phyloP scores from a whole-genome alignment of 768 basidiomycete species.

The Leucosporidium scottii region DNA sequence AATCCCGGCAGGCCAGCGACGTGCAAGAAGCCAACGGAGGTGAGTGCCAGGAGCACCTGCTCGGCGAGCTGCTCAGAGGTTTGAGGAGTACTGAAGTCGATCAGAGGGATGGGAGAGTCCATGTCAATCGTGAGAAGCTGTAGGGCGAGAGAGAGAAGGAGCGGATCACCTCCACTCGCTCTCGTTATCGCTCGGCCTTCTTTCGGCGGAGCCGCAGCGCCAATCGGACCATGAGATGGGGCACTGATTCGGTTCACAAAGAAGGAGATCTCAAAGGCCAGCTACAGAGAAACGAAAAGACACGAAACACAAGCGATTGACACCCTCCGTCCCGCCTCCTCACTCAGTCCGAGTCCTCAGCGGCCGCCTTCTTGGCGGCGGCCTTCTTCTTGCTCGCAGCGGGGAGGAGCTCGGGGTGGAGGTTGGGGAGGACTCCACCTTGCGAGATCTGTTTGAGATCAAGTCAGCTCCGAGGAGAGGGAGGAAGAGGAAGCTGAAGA shows the following conservation, averaged over 20 bases:
- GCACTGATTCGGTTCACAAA: too few species aligned
- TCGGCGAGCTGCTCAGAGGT: background rate
- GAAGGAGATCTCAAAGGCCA: too few species aligned
- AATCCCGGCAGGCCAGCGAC: background rate
- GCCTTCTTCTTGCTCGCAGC: constrained; percentile 28
- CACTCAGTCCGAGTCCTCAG: too few species aligned
- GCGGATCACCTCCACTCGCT: too few species aligned
- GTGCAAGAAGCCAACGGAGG: constrained; percentile 5
- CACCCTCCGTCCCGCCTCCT: too few species aligned
- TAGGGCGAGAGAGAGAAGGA: too few species aligned
- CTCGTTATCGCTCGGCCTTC: too few species aligned
- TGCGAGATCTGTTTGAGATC: constrained; percentile 60
- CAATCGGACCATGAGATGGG: too few species aligned
- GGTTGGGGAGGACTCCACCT: constrained; percentile 64
- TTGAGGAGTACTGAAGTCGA: background rate
- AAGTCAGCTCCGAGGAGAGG: constrained; percentile 45
- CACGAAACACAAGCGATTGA: too few species aligned
- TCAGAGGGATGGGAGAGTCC: background rate
- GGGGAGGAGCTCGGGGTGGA: constrained; percentile 49
- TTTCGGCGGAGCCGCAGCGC: too few species aligned
- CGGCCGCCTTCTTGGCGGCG: constrained; percentile 10
- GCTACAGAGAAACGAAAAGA: too few species aligned
- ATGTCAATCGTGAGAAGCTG: too few species aligned
- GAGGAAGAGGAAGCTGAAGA: constrained; percentile 38
- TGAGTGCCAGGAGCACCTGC: background rate